Base-by-base conservation (phyloP, 1,284 basidiomycete species). In the Chalciporus sp. region DNA sequence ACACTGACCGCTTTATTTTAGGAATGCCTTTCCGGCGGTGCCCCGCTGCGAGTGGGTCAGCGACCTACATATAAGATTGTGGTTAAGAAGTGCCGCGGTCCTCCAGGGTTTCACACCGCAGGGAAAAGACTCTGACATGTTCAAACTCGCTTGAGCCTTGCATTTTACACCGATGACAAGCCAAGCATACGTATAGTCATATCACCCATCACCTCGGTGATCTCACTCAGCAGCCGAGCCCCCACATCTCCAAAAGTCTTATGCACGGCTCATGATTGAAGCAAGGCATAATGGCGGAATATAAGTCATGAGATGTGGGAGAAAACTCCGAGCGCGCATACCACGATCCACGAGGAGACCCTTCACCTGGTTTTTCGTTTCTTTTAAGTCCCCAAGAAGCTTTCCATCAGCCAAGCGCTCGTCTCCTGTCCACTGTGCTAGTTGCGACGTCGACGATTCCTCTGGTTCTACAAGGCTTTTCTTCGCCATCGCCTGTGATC, bases 251-350 rank as follows among this genome's bases (percentile, higher is more conserved):
- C 3, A 33, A 14, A 33, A 33, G 31, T 48, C 33, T 35, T 17
- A 40, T 4, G 29, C 41, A 23, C 49, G 61, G 61, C 33, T 53
- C 47, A 65, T 49, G 17, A 42, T 42, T 63, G 43, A 58, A 46
- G 41, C 57, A 43, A 50, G n/a, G 10, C 23, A 37, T 28, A 17
- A 47, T 60, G 4, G 31, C 31, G 31, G 31, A 33, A 33, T 16
- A 33, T 16, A 14, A 9, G 23, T 23, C 2, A 62, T 60, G 57
- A 51, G 46, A 12, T 40, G 51, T 45, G 42, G 33, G 47, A 33
- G 40, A 39, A 41, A 49, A 7, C 2, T 40, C 23, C 11, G 14
- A 16, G 20, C 16, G 43, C 44, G 28, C 39, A 20, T 16, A 27
- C 6, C 12, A 33, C 31, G 11, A 16, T 2, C 10, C 2, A 29